Evolutionary conservation across 805 yeast species (phyloP), one percentile per base, ranked within the genome.

Genomic region (Pichia eremophila): DNA sequence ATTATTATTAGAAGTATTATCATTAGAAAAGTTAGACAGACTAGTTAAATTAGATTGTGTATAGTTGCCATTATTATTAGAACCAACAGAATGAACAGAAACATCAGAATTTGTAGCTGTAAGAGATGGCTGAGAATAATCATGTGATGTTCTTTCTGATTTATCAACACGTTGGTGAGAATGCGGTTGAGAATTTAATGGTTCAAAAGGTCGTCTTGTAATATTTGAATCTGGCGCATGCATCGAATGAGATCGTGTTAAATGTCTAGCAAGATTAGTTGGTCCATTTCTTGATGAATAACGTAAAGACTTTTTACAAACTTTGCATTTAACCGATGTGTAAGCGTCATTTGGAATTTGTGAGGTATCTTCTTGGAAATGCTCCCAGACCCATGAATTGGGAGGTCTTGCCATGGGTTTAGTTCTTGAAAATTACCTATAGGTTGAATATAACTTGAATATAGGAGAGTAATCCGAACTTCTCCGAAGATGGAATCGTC

Each of bases 341-440:
- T 35, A 41, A 11, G 52, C 54, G 8, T 60, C 56, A 40, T 46
- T 49, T 22, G 46, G 51, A 4, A 51, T 58, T 15, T 54, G 58
- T 18, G 55, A 51, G 17, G 61, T 51, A 7, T 58, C 45, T 36
- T 57, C 64, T n/a, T 59, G 52, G 51, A 56, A 64, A 43, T 64
- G 65, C 42, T 61, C 62, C 67, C 68, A 64, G 5, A 64, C 67
- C 68, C 68, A 64, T 39, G 61, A 56, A 47, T 61, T 61, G 42
- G 66, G 65, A 10, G 68, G 67, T 46, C 68, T 55, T 12, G 68
- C 66, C 68, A 64, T 64, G 25, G 7, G 6, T 10, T 29, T 22
- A 22, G 25, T 22, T 7, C 25, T 22, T 4, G 25, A 22, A 5
- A 22, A 22, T 5, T 22, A 22, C 25, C 25, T 5, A 7, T 22